Evolutionary conservation across 192 early-diverging fungal genomes (phyloP).

Genomic region (Funneliformis geosporum): DNA sequence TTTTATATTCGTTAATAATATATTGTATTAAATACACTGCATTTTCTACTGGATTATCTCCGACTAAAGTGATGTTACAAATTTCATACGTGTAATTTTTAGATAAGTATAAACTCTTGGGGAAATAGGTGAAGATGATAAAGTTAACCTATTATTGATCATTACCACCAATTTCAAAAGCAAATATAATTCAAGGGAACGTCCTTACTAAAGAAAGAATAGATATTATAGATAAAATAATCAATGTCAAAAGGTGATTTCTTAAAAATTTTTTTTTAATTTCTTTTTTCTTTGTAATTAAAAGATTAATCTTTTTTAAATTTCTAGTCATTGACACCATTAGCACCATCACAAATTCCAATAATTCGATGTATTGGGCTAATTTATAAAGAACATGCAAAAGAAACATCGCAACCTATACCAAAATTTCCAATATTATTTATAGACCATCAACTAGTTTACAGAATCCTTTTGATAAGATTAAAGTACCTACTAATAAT

Average conservation of each 20-base stretch:
- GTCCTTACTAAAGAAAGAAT: slow-evolving; percentile 32
- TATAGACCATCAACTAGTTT: slow-evolving; percentile 52
- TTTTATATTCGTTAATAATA: too few relatives aligned
- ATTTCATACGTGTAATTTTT: too few relatives aligned
- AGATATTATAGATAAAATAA: slow-evolving; percentile 41
- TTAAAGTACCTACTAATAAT: slow-evolving; percentile 54
- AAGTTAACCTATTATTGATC: slow-evolving; percentile 46
- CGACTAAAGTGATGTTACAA: too few relatives aligned
- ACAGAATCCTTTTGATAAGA: slow-evolving; percentile 46
- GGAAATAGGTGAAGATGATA: slow-evolving; percentile 48
- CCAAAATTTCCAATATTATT: slow-evolving; percentile 60
- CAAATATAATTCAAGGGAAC: slow-evolving; percentile 53
- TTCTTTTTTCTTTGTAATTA: background rate
- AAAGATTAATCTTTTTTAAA: slow-evolving; percentile 32
- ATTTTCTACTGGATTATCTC: too few relatives aligned
- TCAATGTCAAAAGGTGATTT: slow-evolving; percentile 46
- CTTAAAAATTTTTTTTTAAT: background rate
- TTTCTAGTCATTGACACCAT: slow-evolving; percentile 49
- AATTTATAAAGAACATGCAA: slow-evolving; percentile 60
- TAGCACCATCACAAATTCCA: slow-evolving; percentile 37
- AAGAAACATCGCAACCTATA: slow-evolving; percentile 51
- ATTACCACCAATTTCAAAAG: slow-evolving; percentile 24
- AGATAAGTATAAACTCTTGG: too few relatives aligned
- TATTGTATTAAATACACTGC: too few relatives aligned
- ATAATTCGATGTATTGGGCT: slow-evolving; percentile 59